phyloP scores from a whole-genome alignment of 1,284 basidiomycete genomes.

The Fomitopsis betulina region DNA sequence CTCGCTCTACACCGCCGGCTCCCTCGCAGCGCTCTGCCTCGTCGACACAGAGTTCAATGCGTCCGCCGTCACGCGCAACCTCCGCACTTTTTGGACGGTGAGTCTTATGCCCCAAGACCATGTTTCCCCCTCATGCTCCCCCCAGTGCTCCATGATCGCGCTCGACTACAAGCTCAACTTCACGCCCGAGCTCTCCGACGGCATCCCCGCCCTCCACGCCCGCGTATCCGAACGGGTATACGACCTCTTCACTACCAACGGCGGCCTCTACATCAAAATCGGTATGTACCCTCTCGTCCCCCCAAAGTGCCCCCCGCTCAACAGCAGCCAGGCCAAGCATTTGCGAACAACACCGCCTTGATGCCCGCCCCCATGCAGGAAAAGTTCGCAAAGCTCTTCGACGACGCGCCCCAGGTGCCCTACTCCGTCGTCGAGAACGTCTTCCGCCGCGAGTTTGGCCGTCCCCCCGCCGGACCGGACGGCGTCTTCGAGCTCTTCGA shows the following conservation, averaged over 20 bases:
- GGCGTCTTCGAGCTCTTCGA: conserved; percentile 80
- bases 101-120: too few relatives aligned
- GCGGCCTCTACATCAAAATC: conserved; percentile 88
- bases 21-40: conserved; percentile 43
- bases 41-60: conserved; percentile 63
- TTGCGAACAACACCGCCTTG: conserved; percentile 80
- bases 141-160: conserved; percentile 61
- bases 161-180: conserved; percentile 87
- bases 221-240: conserved; percentile 78
- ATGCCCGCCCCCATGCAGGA: conserved; percentile 79
- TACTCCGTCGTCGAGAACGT: conserved; percentile 71
- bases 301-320: background rate
- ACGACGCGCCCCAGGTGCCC: conserved; percentile 80
- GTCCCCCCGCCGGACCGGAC: conserved; percentile 55
- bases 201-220: conserved; percentile 76
- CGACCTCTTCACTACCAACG: conserved; percentile 72
- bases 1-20: conserved; percentile 30
- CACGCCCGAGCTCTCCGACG: conserved; percentile 53
- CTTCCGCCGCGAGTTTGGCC: conserved; percentile 68
- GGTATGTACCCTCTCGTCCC: conserved; percentile 39
- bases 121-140: background rate
- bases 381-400: conserved; percentile 80
- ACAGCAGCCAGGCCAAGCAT: conserved; percentile 52
- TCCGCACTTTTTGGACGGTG: conserved; percentile 65
- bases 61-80: conserved; percentile 57